Evolutionary conservation across 1,284 basidiomycete genomes (phyloP), one percentile per base, ranked within the genome.

Genomic region (Cryptococcus sp.): DNA sequence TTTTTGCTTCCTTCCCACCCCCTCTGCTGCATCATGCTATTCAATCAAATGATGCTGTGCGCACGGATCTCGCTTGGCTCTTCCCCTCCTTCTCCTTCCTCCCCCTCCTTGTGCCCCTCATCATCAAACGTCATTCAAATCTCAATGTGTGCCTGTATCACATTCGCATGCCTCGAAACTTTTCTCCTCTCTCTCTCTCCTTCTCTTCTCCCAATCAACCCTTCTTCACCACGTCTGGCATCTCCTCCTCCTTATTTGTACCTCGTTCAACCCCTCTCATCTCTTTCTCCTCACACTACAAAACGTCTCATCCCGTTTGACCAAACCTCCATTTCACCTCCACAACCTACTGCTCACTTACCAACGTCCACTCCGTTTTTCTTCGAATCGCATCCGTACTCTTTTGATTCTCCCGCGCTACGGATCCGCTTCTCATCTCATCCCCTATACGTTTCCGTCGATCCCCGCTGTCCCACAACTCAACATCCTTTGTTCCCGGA

Each of bases 381-480:
- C 10, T 30, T 30, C 27, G 4, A 30, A 30, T 30, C 27, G 27
- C 27, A 30, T 30, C 27, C 27, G 27, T 30, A 30, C 27, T 4
- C 27, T 30, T 10, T 5, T 10, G 10, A 30, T 30, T 10, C 10
- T 10, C 27, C 10, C 10, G 27, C 10, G 5, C 27, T 30, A 30
- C 27, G 10, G 4, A 4, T 30, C 27, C 27, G 27, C 27, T 10
- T 4, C 10, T 5, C 27, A 10, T 30, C 27, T 30, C 27, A 30
- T 30, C 27, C 5, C 10, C 27, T 10, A 10, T 30, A 30, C 27
- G 27, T 30, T 10, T 30, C 10, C 27, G 27, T 10, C 35, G 11
- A 40, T 30, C 47, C 52, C 49, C 50, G 41, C 48, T 56, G 45
- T 45, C 7, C 8, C 22, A 45, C n/a, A 46, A 46, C 43, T 43